A percentile compares a stretch with the other conserved stretches of the same genome.
phyloP scores from a whole-genome alignment of 2,329 filamentous ascomycete species.

The Paracoccidioides lutzii region DNA sequence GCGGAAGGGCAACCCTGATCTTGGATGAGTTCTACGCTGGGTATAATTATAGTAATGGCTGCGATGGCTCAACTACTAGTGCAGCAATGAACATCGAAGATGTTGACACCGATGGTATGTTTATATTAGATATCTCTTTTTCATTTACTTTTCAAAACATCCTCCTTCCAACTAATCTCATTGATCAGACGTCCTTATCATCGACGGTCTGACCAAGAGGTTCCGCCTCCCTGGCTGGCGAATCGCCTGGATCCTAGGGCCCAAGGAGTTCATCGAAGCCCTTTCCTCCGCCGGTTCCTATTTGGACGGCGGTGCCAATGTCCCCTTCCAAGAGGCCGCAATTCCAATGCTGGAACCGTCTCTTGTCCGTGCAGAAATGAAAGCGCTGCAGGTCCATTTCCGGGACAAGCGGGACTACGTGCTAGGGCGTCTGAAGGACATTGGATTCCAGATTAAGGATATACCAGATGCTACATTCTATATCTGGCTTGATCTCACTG shows the following conservation, averaged over 20 bases:
- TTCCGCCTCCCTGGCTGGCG: constrained; percentile 95
- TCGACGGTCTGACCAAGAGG: constrained; percentile 91
- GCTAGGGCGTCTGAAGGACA: constrained; percentile 61
- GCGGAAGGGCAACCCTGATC: constrained; percentile 79
- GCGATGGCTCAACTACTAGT: constrained; percentile 78
- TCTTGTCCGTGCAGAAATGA: constrained; percentile 74
- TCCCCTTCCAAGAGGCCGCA: constrained; percentile 89
- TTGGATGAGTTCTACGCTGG: constrained; percentile 95
- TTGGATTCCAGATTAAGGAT: constrained; percentile 76
- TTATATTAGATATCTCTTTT: background rate
- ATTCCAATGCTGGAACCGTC: constrained; percentile 82
- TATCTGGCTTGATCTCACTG: constrained; percentile 57
- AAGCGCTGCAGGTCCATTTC: constrained; percentile 80
- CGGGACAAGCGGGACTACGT: constrained; percentile 87
- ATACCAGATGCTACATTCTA: constrained; percentile 91
- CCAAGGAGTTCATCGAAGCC: constrained; percentile 90
- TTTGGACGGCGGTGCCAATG: constrained; percentile 86
- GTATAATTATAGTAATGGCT: constrained; percentile 90
- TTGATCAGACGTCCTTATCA: constrained; percentile 66
- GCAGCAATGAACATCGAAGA: constrained; percentile 83
- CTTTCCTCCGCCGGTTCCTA: constrained; percentile 88
- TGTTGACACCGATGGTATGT: constrained; percentile 58
- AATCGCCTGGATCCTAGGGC: constrained; percentile 89
- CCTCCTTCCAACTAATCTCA: constrained; percentile 11
- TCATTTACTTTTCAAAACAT: constrained; percentile 6